A percentile compares a stretch with the other conserved stretches of the same genome.
Evolutionary conservation across 768 basidiomycete genomes (phyloP).

Genomic region (Leccinum rimulosum): DNA sequence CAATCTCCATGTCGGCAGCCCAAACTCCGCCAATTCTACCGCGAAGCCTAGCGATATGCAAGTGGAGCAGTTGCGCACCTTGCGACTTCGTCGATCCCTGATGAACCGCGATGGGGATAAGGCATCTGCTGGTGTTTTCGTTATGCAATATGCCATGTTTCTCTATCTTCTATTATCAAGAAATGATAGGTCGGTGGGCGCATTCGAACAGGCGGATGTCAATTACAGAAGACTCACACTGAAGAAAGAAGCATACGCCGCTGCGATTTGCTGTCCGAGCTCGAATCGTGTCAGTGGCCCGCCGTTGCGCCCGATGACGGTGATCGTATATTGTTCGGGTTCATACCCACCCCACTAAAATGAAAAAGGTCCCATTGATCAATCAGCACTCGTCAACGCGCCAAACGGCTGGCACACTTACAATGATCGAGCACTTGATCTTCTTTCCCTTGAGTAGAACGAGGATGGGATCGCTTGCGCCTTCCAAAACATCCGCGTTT

Average conservation of each 20-base stretch:
- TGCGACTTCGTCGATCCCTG: neutral
- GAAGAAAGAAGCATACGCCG: neutral
- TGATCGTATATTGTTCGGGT: neutral
- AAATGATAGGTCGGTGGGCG: neutral
- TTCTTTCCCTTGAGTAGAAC: too few relatives aligned
- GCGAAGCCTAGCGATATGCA: conserved; percentile 8
- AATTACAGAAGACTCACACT: neutral
- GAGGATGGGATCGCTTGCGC: neutral
- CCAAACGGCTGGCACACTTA: neutral
- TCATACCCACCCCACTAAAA: conserved; percentile 13
- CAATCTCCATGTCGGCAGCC: conserved; percentile 13
- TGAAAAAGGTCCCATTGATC: neutral
- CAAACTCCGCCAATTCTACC: neutral
- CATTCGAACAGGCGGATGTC: neutral
- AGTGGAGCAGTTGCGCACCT: conserved; percentile 9
- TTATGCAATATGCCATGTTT: neutral
- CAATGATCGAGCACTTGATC: neutral
- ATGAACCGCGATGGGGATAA: conserved; percentile 11
- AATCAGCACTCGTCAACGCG: neutral
- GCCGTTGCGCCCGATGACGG: neutral
- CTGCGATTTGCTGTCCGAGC: neutral
- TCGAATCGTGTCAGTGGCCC: too few relatives aligned
- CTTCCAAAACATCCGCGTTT: neutral
- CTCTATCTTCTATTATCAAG: conserved; percentile 5
- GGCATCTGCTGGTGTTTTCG: neutral